These are phyloP conservation scores for Ophiostoma himal-ulmi DNA, from an alignment of 2,329 filamentous ascomycete genomes.

Conservation along the genomic window DNA sequence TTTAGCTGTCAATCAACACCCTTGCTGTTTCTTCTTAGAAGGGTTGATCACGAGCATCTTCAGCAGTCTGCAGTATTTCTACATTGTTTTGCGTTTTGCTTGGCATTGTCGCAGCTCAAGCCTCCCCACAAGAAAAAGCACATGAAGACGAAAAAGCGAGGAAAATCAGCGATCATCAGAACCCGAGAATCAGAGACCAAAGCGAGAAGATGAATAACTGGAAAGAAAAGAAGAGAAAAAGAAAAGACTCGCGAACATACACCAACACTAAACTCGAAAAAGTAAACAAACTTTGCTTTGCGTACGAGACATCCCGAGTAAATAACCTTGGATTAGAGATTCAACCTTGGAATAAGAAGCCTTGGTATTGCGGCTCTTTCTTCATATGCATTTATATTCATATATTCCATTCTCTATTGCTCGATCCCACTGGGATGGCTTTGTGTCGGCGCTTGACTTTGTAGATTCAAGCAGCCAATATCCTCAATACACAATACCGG, in stretches of 20 bases:
- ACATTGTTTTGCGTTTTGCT: conserved; percentile 2
- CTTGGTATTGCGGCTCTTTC: conserved; percentile 2
- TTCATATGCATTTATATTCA: too few relatives aligned
- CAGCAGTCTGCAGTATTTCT: background rate
- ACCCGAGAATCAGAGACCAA: background rate
- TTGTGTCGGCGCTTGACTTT: too few relatives aligned
- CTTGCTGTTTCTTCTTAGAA: too few relatives aligned
- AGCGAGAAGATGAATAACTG: background rate
- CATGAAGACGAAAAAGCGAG: background rate
- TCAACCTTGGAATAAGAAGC: background rate
- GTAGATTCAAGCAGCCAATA: too few relatives aligned
- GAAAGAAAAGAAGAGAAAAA: background rate
- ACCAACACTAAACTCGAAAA: too few relatives aligned
- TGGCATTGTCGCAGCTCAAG: conserved; percentile 10
- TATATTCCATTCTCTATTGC: too few relatives aligned
- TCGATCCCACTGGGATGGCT: too few relatives aligned
- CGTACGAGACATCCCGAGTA: background rate
- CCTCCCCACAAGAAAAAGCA: background rate
- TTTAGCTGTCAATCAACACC: too few relatives aligned
- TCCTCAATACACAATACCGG: too few relatives aligned
- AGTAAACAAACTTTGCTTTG: background rate
- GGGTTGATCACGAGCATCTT: too few relatives aligned
- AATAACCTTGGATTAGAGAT: background rate
- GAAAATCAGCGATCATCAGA: background rate
- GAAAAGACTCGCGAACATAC: background rate